Evolutionary conservation across 1,139 yeast genomes (phyloP), one percentile per base, ranked within the genome.

Genomic region (Protomyces gravidus): DNA sequence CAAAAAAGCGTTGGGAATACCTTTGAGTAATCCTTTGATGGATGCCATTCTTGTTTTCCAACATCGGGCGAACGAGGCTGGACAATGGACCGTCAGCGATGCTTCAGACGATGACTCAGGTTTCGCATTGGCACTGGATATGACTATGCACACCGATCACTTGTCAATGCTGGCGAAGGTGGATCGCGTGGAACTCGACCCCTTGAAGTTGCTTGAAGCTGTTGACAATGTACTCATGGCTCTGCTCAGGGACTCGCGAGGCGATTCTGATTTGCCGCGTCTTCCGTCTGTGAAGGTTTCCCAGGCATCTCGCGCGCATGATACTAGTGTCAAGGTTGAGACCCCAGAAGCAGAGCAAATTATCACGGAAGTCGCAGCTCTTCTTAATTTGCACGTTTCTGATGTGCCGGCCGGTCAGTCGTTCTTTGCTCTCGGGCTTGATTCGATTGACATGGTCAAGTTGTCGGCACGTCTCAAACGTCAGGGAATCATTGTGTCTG

Each of bases 361-460:
- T 17, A 15, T 36, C 23, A 9, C 21, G 13, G 50, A 39, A 1
- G 48, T 63, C 50, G 55, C 64, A 2, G 40, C 13, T 15, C 36
- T 61, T 17, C 53, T 63, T n/a, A 32, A 50, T 15, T 19, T 50
- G 5, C 48, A 48, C 5, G 23, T 6, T 4, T 26, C 7, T 2
- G 46, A 36, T 1, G 45, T 66, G 4, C 33, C 42, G 5, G 36
- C 32, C 4, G 23, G 42, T 6, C 32, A 51, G 9, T 57, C 66
- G 4, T 62, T 66, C 26, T 63, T 65, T 33, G 49, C 56, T 19
- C 62, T 64, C 42, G 68, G 68, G 2, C 40, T 66, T 25, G 68
- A 66, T 47, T 64, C 67, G 28, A 65, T 66, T 39, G 68, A 66
- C 36, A 62, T 65, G 6, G 62, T 66, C 15, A 49, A 58, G 33